Evolutionary conservation across 768 basidiomycete genomes (phyloP).

Genomic region (Jaapia argillacea): DNA sequence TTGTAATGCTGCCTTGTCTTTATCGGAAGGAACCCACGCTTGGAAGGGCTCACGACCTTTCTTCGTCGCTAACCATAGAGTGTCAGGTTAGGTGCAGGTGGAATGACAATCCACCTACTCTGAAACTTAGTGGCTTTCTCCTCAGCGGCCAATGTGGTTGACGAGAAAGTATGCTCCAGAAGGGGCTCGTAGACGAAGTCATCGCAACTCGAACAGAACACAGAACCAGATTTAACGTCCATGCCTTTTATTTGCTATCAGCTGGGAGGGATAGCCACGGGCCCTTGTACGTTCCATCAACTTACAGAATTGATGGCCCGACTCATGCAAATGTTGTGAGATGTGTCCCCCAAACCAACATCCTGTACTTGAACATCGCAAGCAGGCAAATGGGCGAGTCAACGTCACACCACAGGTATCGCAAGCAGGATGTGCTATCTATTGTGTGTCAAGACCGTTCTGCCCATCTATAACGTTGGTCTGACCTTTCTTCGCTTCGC

Average conservation of each 20-base stretch:
- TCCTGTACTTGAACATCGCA: slow-evolving; percentile 60
- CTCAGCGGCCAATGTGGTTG: slow-evolving; percentile 40
- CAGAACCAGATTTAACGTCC: slow-evolving; percentile 61
- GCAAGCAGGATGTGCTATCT: slow-evolving; percentile 56
- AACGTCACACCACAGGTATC: slow-evolving; percentile 45
- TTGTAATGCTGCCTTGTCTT: slow-evolving; percentile 35
- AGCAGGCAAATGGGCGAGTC: slow-evolving; percentile 59
- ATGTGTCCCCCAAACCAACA: slow-evolving; percentile 62
- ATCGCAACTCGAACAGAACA: slow-evolving; percentile 67
- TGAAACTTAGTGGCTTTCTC: slow-evolving; percentile 53
- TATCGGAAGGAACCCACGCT: slow-evolving; percentile 35
- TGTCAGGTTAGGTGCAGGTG: too few species aligned
- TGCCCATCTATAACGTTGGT: neutral
- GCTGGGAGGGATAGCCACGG: too few species aligned
- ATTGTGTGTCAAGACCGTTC: neutral
- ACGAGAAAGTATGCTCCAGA: slow-evolving; percentile 36
- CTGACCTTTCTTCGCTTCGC: slow-evolving; percentile 60
- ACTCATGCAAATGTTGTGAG: slow-evolving; percentile 41
- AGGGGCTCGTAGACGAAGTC: slow-evolving; percentile 60
- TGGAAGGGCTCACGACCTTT: slow-evolving; percentile 35
- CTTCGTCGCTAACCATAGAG: slow-evolving; percentile 21
- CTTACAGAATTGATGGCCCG: slow-evolving; percentile 60
- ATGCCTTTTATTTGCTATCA: too few species aligned
- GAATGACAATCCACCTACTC: slow-evolving; percentile 25
- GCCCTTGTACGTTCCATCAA: too few species aligned